Evolutionary conservation across 371 early-diverging fungal genomes (phyloP).

Genomic region (Entomophthora muscae): DNA sequence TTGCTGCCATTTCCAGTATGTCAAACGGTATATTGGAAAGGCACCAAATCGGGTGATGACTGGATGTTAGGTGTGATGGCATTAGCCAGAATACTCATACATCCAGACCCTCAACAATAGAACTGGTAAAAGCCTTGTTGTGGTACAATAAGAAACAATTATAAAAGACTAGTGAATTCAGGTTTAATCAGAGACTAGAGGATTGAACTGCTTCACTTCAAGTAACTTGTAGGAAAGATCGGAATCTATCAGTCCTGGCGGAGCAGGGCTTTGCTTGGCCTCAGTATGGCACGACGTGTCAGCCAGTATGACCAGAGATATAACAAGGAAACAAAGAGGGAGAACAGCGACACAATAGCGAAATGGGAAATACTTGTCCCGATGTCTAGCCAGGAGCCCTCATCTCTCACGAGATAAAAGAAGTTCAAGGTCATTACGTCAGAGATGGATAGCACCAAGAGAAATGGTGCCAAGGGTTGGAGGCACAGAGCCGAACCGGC

Average conservation of each 20-base stretch:
- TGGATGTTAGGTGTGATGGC: too few species aligned
- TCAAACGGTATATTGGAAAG: too few species aligned
- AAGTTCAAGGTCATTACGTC: conserved; percentile 92
- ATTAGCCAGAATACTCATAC: too few species aligned
- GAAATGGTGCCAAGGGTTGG: conserved; percentile 65
- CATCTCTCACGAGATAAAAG: conserved; percentile 80
- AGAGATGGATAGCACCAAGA: conserved; percentile 63
- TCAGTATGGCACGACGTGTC: not conserved
- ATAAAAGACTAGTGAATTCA: too few species aligned
- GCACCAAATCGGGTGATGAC: too few species aligned
- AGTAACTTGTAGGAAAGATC: too few species aligned
- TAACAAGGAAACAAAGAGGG: conserved; percentile 26
- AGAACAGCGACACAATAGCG: conserved; percentile 67
- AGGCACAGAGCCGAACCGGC: conserved; percentile 49
- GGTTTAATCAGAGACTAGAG: too few species aligned
- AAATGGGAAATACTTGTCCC: conserved; percentile 88
- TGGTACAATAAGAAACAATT: too few species aligned
- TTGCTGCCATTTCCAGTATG: too few species aligned
- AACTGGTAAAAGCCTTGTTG: too few species aligned
- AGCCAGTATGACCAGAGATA: not conserved
- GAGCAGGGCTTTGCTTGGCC: not conserved
- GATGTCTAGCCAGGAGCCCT: conserved; percentile 91
- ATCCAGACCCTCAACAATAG: too few species aligned
- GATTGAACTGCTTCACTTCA: too few species aligned
- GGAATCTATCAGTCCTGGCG: not conserved